Base-by-base conservation (phyloP, 1,284 basidiomycete species). In the Prillingera fragicola region DNA sequence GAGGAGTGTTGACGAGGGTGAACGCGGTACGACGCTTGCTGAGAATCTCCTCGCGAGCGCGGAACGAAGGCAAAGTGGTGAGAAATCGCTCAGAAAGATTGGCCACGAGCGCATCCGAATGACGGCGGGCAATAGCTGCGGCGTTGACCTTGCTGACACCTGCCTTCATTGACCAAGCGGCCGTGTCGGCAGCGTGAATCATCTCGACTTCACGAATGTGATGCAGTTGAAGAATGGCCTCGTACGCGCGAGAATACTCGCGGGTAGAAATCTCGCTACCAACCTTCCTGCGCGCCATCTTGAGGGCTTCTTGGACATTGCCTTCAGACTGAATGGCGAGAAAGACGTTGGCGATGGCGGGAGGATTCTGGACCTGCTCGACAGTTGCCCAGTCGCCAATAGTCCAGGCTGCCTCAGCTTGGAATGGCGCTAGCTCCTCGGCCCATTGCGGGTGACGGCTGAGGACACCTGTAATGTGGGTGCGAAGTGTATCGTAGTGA, bases 401-500 rank as follows among this genome's bases (percentile, higher is more conserved):
- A 76, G 94, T 94, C 82, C 91, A 94, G 1, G 89, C 87, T 45
- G 91, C 89, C 72, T 99, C 94, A 12, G 89, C 83, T 54, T 89
- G 84, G 66, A 89, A 97, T 0, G 84, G 83, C 8, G 84, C 81
- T 2, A 99, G 74, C 4, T 80, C 76, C 1, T 76, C 63, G 44
- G 85, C 79, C 94, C 94, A 98, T 38, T 83, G 79, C 0, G 90
- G 87, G 63, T 90, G 81, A 10, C 80, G 82, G 47, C 83, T 87
- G 21, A 98, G 76, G 5, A 97, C 83, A 15, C 95, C 95, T 45
- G 82, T 81, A 21, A 98, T 92, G 65, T 98, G 95, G 0, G 94
- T 98, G 26, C 90, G 82, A 52, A 98, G 74, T 0, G 94, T 95
- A 60, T 99, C 92, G 68, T 98, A 96, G 68, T 99, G 95, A 8